Evolutionary conservation across 805 yeast species (phyloP).

Genomic region (Zygoascus flipseniorum): DNA sequence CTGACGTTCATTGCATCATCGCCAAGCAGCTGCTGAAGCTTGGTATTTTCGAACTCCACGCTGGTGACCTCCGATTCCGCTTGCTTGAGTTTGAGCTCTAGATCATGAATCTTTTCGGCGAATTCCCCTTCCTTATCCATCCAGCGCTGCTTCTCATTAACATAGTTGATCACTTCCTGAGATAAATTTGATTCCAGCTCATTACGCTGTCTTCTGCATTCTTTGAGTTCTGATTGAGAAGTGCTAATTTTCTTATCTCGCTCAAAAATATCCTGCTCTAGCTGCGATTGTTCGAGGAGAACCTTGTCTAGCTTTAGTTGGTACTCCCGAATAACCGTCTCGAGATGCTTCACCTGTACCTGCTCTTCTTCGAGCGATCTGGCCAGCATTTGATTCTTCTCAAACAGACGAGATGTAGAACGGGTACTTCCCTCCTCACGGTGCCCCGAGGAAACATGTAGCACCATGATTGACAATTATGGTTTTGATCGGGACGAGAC

Average conservation of each 20-base stretch:
- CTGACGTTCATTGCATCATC: constrained; percentile 7
- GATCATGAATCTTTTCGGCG: not conserved
- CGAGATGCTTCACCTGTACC: constrained; percentile 6
- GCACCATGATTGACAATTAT: too few species aligned
- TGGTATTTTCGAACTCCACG: not conserved
- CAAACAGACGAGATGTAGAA: not conserved
- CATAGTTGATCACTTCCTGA: constrained; percentile 21
- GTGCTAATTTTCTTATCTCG: constrained; percentile 14
- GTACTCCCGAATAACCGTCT: constrained; percentile 9
- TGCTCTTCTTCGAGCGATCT: not conserved
- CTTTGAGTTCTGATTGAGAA: constrained; percentile 16
- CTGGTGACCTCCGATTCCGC: not conserved
- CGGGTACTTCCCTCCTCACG: too few species aligned
- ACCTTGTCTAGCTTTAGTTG: constrained; percentile 9
- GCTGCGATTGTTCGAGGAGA: constrained; percentile 13
- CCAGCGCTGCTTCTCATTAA: constrained; percentile 21
- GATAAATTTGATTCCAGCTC: constrained; percentile 22
- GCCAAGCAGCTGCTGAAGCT: not conserved
- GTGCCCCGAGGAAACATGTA: too few species aligned
- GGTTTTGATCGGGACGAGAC: too few species aligned
- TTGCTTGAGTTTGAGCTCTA: not conserved
- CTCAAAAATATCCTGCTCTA: constrained; percentile 23
- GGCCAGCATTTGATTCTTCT: not conserved
- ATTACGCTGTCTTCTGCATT: constrained; percentile 13
- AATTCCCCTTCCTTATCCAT: constrained; percentile 20